Evolutionary conservation across 2,329 filamentous ascomycete species (phyloP).

Genomic region (Aspergillus pseudoterreus): DNA sequence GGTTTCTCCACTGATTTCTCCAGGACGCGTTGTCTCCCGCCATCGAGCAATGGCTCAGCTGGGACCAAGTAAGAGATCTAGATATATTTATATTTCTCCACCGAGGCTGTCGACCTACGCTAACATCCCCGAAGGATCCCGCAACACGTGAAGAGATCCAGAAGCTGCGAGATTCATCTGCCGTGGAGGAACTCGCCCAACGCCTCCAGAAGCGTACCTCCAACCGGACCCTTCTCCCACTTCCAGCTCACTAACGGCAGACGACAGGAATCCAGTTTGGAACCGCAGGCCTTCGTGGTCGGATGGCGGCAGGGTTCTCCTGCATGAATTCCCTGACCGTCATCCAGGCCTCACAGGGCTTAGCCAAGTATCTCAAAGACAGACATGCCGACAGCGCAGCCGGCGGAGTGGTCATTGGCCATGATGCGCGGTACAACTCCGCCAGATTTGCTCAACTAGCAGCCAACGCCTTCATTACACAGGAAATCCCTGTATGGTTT

Average conservation of each 20-base stretch:
- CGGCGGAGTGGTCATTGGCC: constrained; percentile 56
- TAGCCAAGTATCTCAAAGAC: constrained; percentile 56
- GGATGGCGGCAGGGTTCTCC: constrained; percentile 63
- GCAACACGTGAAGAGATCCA: constrained; percentile 53
- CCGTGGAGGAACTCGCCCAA: constrained; percentile 49
- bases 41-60: constrained; percentile 55
- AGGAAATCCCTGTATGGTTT: constrained; percentile 58
- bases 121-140: constrained; percentile 39
- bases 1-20: not conserved
- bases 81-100: not conserved
- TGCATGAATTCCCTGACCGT: constrained; percentile 58
- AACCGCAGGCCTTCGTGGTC: constrained; percentile 60
- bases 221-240: not conserved
- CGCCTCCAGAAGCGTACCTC: constrained; percentile 49
- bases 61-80: constrained; percentile 44
- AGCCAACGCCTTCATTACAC: constrained; percentile 57
- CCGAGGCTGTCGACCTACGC: not conserved
- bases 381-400: constrained; percentile 40
- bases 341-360: constrained; percentile 62
- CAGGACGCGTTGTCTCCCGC: constrained; percentile 38
- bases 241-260: constrained; percentile 5
- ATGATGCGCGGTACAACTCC: constrained; percentile 62
- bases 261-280: constrained; percentile 55
- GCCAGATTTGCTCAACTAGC: constrained; percentile 58
- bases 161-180: constrained; percentile 44